A percentile compares a stretch with the other conserved stretches of the same genome.
phyloP scores from a whole-genome alignment of 768 basidiomycete species.

The Mycena haematopus region DNA sequence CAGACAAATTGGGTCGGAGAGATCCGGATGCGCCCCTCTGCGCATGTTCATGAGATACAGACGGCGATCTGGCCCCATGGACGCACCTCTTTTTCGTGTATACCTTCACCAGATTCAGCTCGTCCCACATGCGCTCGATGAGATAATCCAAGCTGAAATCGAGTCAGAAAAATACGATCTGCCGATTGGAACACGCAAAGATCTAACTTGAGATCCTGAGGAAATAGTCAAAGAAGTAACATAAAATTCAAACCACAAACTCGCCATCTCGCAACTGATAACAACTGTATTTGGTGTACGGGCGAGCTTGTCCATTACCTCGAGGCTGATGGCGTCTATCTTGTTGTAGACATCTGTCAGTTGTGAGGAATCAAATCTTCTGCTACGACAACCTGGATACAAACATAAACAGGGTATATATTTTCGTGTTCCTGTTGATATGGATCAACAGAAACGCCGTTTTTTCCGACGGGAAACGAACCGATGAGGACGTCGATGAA shows the following conservation, averaged over 20 bases:
- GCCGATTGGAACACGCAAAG: constrained; percentile 2
- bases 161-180: constrained; percentile 5
- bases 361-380: neutral
- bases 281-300: constrained; percentile 86
- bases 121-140: constrained; percentile 80
- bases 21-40: constrained; percentile 85
- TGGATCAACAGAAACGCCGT: constrained; percentile 1
- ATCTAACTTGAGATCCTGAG: constrained; percentile 73
- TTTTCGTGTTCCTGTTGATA: constrained; percentile 80
- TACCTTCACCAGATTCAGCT: constrained; percentile 83
- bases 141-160: constrained; percentile 69
- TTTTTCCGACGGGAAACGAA: constrained; percentile 33
- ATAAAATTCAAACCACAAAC: neutral
- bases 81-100: constrained; percentile 91
- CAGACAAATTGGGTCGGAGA: constrained; percentile 89
- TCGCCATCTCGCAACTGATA: constrained; percentile 88
- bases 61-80: neutral
- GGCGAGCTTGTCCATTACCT: constrained; percentile 83
- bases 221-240: neutral
- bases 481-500: constrained; percentile 99
- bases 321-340: constrained; percentile 86
- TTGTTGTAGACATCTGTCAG: constrained; percentile 92
- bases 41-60: neutral
- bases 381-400: constrained; percentile 34
- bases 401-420: constrained; percentile 92